These are phyloP conservation scores for Phytophthora pseudosyringae DNA, from an alignment of 352 stramenopile genomes.

Conservation along the genomic window DNA sequence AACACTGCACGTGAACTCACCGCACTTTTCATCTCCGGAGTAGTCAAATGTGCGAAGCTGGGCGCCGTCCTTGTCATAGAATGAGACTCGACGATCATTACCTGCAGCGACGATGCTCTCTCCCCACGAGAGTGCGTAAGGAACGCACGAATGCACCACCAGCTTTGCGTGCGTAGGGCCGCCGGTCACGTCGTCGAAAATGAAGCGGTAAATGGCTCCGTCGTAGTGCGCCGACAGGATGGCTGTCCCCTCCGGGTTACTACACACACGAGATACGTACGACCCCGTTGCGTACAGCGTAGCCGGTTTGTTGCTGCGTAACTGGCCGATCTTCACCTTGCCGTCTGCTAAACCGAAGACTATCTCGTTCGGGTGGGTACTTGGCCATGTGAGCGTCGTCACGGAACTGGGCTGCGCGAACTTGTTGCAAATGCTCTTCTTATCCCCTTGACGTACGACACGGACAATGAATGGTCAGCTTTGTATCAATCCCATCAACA, in stretches of 20 bases:
- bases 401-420: slow-evolving; percentile 88
- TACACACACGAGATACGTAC: slow-evolving; percentile 88
- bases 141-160: slow-evolving; percentile 85
- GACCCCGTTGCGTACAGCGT: slow-evolving; percentile 89
- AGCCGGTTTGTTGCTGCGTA: slow-evolving; percentile 93
- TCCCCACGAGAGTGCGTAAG: slow-evolving; percentile 93
- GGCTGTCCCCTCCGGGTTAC: slow-evolving; percentile 85
- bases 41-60: slow-evolving; percentile 92
- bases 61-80: slow-evolving; percentile 92
- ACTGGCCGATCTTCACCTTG: slow-evolving; percentile 94
- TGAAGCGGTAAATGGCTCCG: slow-evolving; percentile 92
- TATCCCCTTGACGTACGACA: slow-evolving; percentile 59
- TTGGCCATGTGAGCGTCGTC: slow-evolving; percentile 92
- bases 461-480: background rate
- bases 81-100: slow-evolving; percentile 91
- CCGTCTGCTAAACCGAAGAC: slow-evolving; percentile 95
- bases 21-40: slow-evolving; percentile 78
- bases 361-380: slow-evolving; percentile 91
- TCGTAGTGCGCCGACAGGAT: slow-evolving; percentile 93
- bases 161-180: slow-evolving; percentile 88
- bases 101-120: slow-evolving; percentile 91
- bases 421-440: slow-evolving; percentile 98
- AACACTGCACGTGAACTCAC: slow-evolving; percentile 80
- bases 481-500: too few relatives aligned
- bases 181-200: slow-evolving; percentile 90